A percentile compares a stretch with the other conserved stretches of the same genome.
These are phyloP conservation scores for Candida namnaoensis DNA, from an alignment of 805 yeast genomes.

Conservation along the genomic window DNA sequence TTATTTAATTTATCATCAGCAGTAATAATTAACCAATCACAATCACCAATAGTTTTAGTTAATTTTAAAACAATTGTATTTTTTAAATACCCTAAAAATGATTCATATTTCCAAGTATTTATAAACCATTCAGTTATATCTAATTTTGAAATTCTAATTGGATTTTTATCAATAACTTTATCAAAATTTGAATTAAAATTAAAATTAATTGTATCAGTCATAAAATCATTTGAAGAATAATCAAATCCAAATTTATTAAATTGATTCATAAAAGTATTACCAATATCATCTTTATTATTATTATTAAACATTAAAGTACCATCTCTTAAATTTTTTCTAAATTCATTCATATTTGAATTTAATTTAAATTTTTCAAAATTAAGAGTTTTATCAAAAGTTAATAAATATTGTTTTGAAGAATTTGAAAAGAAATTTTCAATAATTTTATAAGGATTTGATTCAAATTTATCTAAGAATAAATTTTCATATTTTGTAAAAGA, in stretches of 20 bases:
- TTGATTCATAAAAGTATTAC: constrained; percentile 15
- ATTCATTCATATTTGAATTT: constrained; percentile 12
- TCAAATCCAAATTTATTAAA: constrained; percentile 18
- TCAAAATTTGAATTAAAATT: constrained; percentile 18
- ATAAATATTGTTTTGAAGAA: constrained; percentile 23
- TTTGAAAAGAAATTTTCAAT: constrained; percentile 25
- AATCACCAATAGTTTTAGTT: constrained; percentile 27
- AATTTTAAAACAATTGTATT: constrained; percentile 26
- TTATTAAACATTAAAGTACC: constrained; percentile 15
- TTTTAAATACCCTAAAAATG: constrained; percentile 24
- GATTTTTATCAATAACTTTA: constrained; percentile 11
- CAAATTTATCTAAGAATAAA: constrained; percentile 31
- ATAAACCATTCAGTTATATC: constrained; percentile 30
- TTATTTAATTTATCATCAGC: constrained; percentile 21
- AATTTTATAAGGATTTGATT: constrained; percentile 27
- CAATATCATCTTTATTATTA: constrained; percentile 9
- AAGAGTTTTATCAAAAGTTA: constrained; percentile 22
- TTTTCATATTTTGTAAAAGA: constrained; percentile 29
- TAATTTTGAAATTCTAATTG: constrained; percentile 25
- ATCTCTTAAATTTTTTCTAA: constrained; percentile 15
- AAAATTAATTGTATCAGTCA: constrained; percentile 20
- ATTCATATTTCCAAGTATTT: constrained; percentile 30
- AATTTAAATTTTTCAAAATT: constrained; percentile 20
- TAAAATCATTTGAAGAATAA: constrained; percentile 13
- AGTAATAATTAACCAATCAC: constrained; percentile 28